Conservation (phyloP, 805 yeast genomes). For the Naumovozyma castellii region DNA sequence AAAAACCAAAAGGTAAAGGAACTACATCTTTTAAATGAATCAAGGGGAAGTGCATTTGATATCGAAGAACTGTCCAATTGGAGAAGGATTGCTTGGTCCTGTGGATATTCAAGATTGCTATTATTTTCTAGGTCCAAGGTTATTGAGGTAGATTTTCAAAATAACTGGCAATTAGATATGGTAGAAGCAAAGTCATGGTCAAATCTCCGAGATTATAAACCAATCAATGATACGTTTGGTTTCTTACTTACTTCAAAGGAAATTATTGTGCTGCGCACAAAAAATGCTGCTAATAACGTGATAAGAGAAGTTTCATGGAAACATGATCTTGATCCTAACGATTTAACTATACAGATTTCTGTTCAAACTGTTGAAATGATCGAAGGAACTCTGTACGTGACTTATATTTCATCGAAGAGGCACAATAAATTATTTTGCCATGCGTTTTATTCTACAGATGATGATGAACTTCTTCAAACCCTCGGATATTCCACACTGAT, state of each 20-base stretch:
- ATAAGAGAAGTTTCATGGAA: constrained; percentile 59
- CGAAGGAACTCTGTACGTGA: constrained; percentile 6
- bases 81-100: constrained; percentile 43
- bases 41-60: constrained; percentile 31
- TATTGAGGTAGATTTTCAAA: constrained; percentile 25
- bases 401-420: constrained; percentile 15
- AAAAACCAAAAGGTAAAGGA: constrained; percentile 5
- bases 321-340: constrained; percentile 49
- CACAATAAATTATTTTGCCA: constrained; percentile 15
- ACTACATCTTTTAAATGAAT: constrained; percentile 7
- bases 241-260: constrained; percentile 61
- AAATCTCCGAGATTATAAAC: constrained; percentile 36
- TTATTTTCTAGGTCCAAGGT: constrained; percentile 38
- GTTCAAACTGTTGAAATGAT: constrained; percentile 18
- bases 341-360: constrained; percentile 41
- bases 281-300: constrained; percentile 26
- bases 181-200: constrained; percentile 49
- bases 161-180: constrained; percentile 28
- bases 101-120: constrained; percentile 23
- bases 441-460: constrained; percentile 9
- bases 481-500: constrained; percentile 11
- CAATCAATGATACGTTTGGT: constrained; percentile 30
- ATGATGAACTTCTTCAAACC: constrained; percentile 10
- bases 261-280: constrained; percentile 41
- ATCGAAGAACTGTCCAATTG: constrained; percentile 47